Base-by-base conservation (phyloP, 495 filamentous ascomycete species). In the Podospora comata region DNA sequence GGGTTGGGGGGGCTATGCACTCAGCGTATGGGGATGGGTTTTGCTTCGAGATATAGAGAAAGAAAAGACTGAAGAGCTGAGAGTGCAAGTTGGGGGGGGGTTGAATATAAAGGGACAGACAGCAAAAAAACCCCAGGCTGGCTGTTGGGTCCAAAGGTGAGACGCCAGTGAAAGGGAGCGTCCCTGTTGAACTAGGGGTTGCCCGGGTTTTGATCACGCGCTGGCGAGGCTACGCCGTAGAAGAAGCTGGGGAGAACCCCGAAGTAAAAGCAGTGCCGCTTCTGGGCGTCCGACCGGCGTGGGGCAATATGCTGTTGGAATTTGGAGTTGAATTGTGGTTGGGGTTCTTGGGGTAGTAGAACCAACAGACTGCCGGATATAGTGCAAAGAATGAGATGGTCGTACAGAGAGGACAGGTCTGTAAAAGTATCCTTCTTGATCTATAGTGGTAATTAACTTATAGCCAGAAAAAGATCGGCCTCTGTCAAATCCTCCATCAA, bases 261-360 rank as follows among this genome's bases (percentile, higher is more conserved):
- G 55, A 32, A 55, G 39, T 26, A 16, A 65, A 57, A 48, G 13
- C 60, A 58, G 62, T 39, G 67, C 62, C 62, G 67, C 67, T 19
- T 44, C 9, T 20, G 44, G 32, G 67, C 34, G 56, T 57, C 34
- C 28, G 26, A 32, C 58, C 56, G 32, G 27, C 61, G 30, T 32
- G 61, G 61, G 61, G 61, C n/a, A 63, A 48, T 34, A 32, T 44
- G 55, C 23, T 23, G 6, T 58, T 19, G 18, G 55, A 58, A 48
- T 48, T 48, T 18, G 39, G 39, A 48, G 39, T 48, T 48, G 39
- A 48, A 2, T 23, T 23, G 1, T 48, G 39, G 39, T 48, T 48
- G 39, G 2, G 7, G 39, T 16, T 48, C 15, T 32, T 32, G 30
- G 30, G 30, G 39, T 48, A 39, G 34, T 6, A 48, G 39, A 48